Percentiles rank a stretch among this genome's conserved stretches.
Conservation (phyloP, 1,284 basidiomycete species). For the Apiotrichum veenhuisii region DNA sequence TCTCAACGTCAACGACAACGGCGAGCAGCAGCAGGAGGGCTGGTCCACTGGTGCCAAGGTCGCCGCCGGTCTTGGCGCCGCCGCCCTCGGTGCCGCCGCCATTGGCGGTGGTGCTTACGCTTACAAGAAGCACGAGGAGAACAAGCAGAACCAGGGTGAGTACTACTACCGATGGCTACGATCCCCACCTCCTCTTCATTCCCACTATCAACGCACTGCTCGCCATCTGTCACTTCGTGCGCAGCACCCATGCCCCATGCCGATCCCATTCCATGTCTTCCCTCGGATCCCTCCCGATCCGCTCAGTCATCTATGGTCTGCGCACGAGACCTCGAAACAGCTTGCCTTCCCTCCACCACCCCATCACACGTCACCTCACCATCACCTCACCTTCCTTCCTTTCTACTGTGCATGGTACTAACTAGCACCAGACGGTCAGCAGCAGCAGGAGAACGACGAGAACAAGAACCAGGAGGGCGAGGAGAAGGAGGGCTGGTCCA, state of each 20-base stretch:
- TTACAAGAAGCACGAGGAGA: slow-evolving; percentile 5
- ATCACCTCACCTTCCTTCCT: background rate
- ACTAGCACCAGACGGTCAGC: background rate
- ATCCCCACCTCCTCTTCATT: background rate
- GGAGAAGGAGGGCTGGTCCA: slow-evolving; percentile 6
- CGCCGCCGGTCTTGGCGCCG: slow-evolving; percentile 3
- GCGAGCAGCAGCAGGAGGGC: slow-evolving; percentile 6
- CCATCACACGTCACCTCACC: background rate
- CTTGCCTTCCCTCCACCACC: background rate
- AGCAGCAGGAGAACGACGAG: background rate
- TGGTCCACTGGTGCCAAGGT: slow-evolving; percentile 13
- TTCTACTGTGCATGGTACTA: background rate
- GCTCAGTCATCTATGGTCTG: no score
- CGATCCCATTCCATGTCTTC: background rate
- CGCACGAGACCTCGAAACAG: background rate
- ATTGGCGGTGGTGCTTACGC: background rate
- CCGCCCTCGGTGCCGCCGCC: background rate
- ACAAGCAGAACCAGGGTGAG: slow-evolving; percentile 3
- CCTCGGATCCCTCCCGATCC: no score
- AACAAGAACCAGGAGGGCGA: background rate
- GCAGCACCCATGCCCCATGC: background rate
- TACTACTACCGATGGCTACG: background rate
- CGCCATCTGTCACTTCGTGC: background rate
- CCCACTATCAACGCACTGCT: background rate
- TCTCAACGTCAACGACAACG: slow-evolving; percentile 3